Evolutionary conservation across 2,329 filamentous ascomycete species (phyloP).

Genomic region (Colletotrichum tabaci): DNA sequence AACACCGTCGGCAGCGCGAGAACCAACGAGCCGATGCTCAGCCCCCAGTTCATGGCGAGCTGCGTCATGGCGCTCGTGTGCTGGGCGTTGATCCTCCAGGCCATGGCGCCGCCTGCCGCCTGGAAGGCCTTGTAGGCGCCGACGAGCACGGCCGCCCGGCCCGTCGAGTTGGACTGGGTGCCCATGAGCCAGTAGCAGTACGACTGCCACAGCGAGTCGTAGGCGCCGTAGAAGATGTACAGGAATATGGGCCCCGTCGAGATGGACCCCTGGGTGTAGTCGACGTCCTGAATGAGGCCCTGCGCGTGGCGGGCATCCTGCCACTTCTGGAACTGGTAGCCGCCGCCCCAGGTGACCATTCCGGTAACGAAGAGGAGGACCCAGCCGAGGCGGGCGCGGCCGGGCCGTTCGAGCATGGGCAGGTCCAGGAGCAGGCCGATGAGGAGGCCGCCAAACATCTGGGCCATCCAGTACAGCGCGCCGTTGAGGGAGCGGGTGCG

Average conservation of each 20-base stretch:
- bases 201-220: conserved; percentile 78
- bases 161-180: conserved; percentile 59
- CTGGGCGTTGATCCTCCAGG: conserved; percentile 60
- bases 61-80: conserved; percentile 55
- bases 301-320: conserved; percentile 60
- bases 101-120: conserved; percentile 60
- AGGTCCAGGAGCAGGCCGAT: conserved; percentile 63
- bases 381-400: conserved; percentile 64
- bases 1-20: conserved; percentile 59
- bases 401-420: conserved; percentile 57
- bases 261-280: conserved; percentile 61
- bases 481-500: conserved; percentile 70
- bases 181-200: conserved; percentile 73
- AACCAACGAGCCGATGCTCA: conserved; percentile 60
- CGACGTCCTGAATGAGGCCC: conserved; percentile 60
- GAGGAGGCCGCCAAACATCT: conserved; percentile 68
- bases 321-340: conserved; percentile 76
- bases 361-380: conserved; percentile 62
- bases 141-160: conserved; percentile 59
- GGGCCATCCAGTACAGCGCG: conserved; percentile 69
- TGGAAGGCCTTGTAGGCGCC: conserved; percentile 64
- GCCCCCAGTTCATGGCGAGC: conserved; percentile 62
- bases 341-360: conserved; percentile 71
- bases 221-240: conserved; percentile 80
- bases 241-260: conserved; percentile 77